These are phyloP conservation scores for Excoecaria agallocha DNA, from an alignment of 345 rosid species.

Conservation along the genomic window DNA sequence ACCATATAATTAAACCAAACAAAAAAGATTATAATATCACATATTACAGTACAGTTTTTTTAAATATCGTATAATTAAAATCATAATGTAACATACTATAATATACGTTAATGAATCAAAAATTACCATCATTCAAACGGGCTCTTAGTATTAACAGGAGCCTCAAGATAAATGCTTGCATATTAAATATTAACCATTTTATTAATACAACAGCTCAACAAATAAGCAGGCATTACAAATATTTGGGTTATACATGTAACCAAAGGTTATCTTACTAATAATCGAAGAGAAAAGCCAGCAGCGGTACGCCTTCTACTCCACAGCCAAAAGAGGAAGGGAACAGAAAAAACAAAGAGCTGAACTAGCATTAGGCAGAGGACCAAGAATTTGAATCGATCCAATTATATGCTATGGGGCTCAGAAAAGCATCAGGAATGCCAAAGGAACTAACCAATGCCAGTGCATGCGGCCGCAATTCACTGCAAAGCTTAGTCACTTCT, in stretches of 20 bases:
- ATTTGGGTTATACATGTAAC: not conserved
- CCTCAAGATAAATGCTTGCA: too few relatives aligned
- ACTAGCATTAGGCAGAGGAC: conserved; percentile 49
- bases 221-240: not conserved
- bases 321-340: not conserved
- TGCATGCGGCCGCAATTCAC: conserved; percentile 74
- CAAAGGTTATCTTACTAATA: not conserved
- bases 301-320: not conserved
- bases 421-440: conserved; percentile 72
- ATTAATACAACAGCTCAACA: not conserved
- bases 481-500: conserved; percentile 66
- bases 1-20: too few relatives aligned
- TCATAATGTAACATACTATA: too few relatives aligned
- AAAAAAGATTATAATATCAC: too few relatives aligned
- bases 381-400: conserved; percentile 88
- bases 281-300: not conserved
- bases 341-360: not conserved
- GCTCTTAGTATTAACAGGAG: too few relatives aligned
- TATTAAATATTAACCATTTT: too few relatives aligned
- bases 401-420: conserved; percentile 80
- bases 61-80: too few relatives aligned
- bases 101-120: too few relatives aligned
- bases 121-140: too few relatives aligned
- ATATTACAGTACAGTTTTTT: too few relatives aligned
- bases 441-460: conserved; percentile 72